Evolutionary conservation across 257 asterid genomes (phyloP).

Genomic region (Primulina eburnea): DNA sequence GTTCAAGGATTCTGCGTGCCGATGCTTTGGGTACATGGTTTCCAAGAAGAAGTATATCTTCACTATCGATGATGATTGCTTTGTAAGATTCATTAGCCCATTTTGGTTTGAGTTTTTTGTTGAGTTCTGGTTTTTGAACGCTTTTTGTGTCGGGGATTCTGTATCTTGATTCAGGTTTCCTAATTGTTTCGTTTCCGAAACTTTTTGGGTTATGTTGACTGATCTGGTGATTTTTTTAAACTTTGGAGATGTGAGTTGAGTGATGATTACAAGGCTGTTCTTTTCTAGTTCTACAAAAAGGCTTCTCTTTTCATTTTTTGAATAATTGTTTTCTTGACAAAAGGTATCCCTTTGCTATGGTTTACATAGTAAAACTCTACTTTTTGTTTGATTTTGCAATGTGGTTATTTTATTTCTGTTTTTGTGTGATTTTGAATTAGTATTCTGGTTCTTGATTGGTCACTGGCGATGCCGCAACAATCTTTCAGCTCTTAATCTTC

Average conservation of each 20-base stretch:
- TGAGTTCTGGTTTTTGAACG: too few relatives aligned
- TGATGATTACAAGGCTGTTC: too few relatives aligned
- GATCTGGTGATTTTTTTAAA: too few relatives aligned
- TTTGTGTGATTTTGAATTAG: background rate
- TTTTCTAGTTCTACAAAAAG: too few relatives aligned
- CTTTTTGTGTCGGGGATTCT: background rate
- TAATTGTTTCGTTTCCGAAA: background rate
- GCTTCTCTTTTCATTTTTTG: too few relatives aligned
- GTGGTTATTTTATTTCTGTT: background rate
- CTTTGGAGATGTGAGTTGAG: too few relatives aligned
- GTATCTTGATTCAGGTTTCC: background rate
- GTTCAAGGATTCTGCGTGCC: constrained; percentile 49
- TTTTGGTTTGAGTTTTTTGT: background rate
- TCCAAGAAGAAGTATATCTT: constrained; percentile 50
- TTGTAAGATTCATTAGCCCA: constrained; percentile 27
- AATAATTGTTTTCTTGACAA: background rate
- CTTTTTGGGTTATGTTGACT: too few relatives aligned
- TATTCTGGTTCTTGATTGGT: background rate
- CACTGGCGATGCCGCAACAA: background rate
- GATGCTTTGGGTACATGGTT: constrained; percentile 45
- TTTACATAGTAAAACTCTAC: background rate
- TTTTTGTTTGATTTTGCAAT: too few relatives aligned
- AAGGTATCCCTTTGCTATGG: background rate
- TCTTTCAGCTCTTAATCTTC: background rate
- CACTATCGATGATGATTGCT: constrained; percentile 54